Base-by-base conservation (phyloP, 2,329 filamentous ascomycete genomes). In the Nemania sp. region DNA sequence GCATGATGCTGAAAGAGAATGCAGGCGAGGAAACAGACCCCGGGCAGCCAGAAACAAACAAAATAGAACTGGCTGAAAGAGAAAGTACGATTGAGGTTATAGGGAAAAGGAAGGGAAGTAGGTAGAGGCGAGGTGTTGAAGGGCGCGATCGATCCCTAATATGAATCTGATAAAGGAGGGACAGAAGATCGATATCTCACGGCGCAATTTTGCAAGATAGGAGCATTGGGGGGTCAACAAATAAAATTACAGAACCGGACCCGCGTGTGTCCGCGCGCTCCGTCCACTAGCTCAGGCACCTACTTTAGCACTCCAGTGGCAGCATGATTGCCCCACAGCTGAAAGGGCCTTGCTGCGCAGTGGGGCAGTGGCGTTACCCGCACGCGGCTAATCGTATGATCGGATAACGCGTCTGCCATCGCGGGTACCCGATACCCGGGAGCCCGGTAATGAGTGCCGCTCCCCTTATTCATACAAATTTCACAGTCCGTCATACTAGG, bases 1-100 rank as follows among this genome's bases (percentile, higher is more conserved):
- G 89, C 90, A 96, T 96, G 59, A 64, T 78, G 59, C 14, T 30
- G 46, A 42, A n/a, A 20, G 22, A 23, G 8, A 15, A 48, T 19
- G 7, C 11, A 40, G 33, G 11, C 28, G n/a, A 20, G n/a, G 37
- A 6, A 12, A 9, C 14, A n/a, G n/a, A 26, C 9, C 17, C 5
- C 15, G 9, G 19, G 22, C 20, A 6, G 23, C 39, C 26, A 17
- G 39, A 8, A 33, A 11, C n/a, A 19, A 6, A 6, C 6, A 22
- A 31, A 28, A 14, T 12, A 42, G 40, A 44, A 36, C 22, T 15
- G 11, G 12, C 14, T 20, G 12, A 3, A 48, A 34, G 22, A 40
- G 23, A 23, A 39, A 23, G 34, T 19, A 43, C 43, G 11, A 14
- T 28, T 17, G 40, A 43, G 39, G 40, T 15, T 39, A 12, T 36